Evolutionary conservation across 306 rosid species (phyloP).

Genomic region (Lablab purpureus): DNA sequence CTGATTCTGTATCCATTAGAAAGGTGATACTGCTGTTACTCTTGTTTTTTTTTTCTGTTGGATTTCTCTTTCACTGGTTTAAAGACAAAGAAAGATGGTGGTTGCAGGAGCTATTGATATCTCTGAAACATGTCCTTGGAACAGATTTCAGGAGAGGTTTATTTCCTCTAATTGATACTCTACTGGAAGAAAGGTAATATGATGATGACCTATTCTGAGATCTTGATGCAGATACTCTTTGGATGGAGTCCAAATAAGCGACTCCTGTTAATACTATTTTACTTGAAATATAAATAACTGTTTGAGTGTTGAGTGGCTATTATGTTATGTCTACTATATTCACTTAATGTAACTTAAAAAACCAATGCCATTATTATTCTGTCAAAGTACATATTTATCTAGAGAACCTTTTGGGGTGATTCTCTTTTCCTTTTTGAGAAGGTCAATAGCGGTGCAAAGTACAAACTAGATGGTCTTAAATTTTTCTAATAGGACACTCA

Average conservation of each 20-base stretch:
- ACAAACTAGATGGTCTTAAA: conserved; percentile 21
- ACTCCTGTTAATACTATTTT: conserved; percentile 18
- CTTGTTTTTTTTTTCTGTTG: conserved; percentile 12
- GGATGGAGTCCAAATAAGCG: conserved; percentile 12
- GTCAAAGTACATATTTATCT: not conserved
- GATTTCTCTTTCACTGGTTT: conserved; percentile 31
- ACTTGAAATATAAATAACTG: conserved; percentile 12
- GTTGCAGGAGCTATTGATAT: conserved; percentile 90
- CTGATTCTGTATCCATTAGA: conserved; percentile 97
- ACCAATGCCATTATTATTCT: not conserved
- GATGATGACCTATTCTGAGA: conserved; percentile 34
- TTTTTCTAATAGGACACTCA: conserved; percentile 30
- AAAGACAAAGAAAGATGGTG: conserved; percentile 44
- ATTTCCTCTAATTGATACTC: conserved; percentile 96
- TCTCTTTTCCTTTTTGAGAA: not conserved
- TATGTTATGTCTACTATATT: not conserved
- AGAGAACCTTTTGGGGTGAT: not conserved
- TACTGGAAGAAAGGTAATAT: conserved; percentile 90
- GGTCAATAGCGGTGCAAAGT: conserved; percentile 11
- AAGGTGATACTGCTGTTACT: conserved; percentile 63
- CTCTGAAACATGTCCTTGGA: conserved; percentile 98
- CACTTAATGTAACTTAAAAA: not conserved
- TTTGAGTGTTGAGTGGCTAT: conserved; percentile 15
- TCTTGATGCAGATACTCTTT: conserved; percentile 14
- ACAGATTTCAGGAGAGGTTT: conserved; percentile 97